Evolutionary conservation across 2,329 filamentous ascomycete genomes (phyloP), one percentile per base, ranked within the genome.

Genomic region (Fusarium subglutinans): DNA sequence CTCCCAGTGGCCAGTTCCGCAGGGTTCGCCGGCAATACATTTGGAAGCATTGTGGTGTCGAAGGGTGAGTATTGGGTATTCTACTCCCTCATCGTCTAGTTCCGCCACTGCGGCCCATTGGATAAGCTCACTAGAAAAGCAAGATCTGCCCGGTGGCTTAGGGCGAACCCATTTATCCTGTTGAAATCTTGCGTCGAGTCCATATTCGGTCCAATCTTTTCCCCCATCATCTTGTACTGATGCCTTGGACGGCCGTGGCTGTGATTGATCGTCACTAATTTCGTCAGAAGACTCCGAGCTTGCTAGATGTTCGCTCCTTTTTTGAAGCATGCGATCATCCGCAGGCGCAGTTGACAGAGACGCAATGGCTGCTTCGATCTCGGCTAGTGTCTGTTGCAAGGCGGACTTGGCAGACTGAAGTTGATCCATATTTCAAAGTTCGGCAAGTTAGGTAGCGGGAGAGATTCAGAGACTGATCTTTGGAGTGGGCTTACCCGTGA

Each of bases 31-130:
- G 5, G 20, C 20, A 30, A 5, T 5, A n/a, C 47, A 50, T 3
- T 15, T 8, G 2, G 28, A 6, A 50, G 26, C 47, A 1, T 50
- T 4, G 47, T 10, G 47, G 13, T 50, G 47, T 13, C 28, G 14
- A 8, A 50, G 47, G 8, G 11, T 33, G 22, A n/a, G 5, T 12
- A n/a, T 13, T 13, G 28, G 28, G 7, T 3, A 50, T 18, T 50
- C 28, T 30, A 30, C 20, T 5, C 2, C 20, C 5, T n/a, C 7
- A 40, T 40, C 38, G 38, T 2, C 1, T 12, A 1, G 10, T 0
- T 11, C 11, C 12, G 1, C 0, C 18, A 3, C 1, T 4, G 18
- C 11, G 20, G 12, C 38, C 7, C 3, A 48, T 10, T 22, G 20
- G 6, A 48, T 6, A 28, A 48, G 26, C 8, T 30, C 6, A 9